Conservation (phyloP, 2,329 filamentous ascomycete genomes). For the Alternaria triticimaculans region DNA sequence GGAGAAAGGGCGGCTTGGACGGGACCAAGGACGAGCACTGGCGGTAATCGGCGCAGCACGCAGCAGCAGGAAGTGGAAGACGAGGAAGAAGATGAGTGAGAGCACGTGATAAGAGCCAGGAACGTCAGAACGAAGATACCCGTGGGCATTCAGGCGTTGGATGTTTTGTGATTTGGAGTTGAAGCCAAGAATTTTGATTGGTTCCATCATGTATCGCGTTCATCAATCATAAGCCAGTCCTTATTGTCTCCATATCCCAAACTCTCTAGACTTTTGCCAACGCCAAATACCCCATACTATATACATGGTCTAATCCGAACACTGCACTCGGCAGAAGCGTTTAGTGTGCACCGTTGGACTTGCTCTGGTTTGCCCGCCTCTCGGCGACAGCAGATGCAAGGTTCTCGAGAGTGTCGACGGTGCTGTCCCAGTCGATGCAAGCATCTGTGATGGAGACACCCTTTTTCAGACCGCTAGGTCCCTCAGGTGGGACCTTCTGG, state of each 20-base stretch:
- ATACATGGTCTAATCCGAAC: slow-evolving; percentile 7
- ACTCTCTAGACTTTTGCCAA: slow-evolving; percentile 1
- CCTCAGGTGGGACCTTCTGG: slow-evolving; percentile 82
- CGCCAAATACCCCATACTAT: slow-evolving; percentile 7
- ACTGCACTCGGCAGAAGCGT: background rate
- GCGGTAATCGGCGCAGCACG: slow-evolving; percentile 6
- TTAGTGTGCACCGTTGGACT: slow-evolving; percentile 29
- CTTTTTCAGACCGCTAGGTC: slow-evolving; percentile 78
- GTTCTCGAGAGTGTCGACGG: slow-evolving; percentile 80
- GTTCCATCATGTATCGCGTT: background rate
- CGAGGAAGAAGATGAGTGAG: slow-evolving; percentile 11
- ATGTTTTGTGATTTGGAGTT: background rate
- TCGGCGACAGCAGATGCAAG: slow-evolving; percentile 83
- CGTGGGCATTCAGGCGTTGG: background rate
- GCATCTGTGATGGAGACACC: slow-evolving; percentile 95
- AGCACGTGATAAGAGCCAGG: background rate
- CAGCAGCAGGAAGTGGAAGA: background rate
- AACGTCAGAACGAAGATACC: slow-evolving; percentile 2
- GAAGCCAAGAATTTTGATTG: background rate
- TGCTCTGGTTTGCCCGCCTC: slow-evolving; percentile 63
- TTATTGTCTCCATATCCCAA: background rate
- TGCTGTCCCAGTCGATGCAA: slow-evolving; percentile 92
- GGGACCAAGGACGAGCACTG: slow-evolving; percentile 12
- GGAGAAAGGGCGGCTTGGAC: slow-evolving; percentile 40
- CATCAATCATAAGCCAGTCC: background rate